Percentiles rank a stretch among this genome's conserved stretches.
phyloP scores from a whole-genome alignment of 257 asterid species.

The Salvia miltiorrhiza region DNA sequence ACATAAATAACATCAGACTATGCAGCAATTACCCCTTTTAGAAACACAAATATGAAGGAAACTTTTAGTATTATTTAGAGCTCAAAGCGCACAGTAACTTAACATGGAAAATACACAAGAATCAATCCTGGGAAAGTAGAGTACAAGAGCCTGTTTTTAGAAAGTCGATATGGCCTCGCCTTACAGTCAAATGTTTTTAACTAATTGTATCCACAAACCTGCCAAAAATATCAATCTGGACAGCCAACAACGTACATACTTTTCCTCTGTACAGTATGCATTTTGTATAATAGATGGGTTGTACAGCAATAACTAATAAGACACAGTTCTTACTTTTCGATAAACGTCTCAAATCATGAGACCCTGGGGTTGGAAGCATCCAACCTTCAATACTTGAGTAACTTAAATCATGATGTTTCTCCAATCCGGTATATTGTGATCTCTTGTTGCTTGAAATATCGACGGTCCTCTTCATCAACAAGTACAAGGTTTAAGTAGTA shows the following conservation, averaged over 20 bases:
- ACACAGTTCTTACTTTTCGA: conserved; percentile 10
- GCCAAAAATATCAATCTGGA: conserved; percentile 20
- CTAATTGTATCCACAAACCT: conserved; percentile 17
- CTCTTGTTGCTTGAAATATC: conserved; percentile 97
- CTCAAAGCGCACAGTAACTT: not conserved
- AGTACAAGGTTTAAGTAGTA: conserved; percentile 95
- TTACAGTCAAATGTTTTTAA: not conserved
- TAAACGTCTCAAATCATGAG: conserved; percentile 18
- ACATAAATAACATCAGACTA: too few relatives aligned
- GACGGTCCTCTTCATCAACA: conserved; percentile 95
- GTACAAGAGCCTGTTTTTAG: not conserved
- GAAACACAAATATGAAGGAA: not conserved
- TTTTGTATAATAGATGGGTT: conserved; percentile 24
- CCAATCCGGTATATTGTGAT: conserved; percentile 78
- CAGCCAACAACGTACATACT: conserved; percentile 22
- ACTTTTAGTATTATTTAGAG: not conserved
- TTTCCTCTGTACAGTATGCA: conserved; percentile 40
- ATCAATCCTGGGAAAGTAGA: not conserved
- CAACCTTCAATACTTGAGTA: not conserved
- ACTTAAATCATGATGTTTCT: conserved; percentile 44
- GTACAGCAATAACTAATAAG: conserved; percentile 27
- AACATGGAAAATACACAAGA: conserved; percentile 9
- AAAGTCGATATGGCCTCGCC: conserved; percentile 2
- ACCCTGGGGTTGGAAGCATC: not conserved
- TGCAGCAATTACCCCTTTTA: too few relatives aligned